phyloP scores from a whole-genome alignment of 345 rosid species.

The Pugionium dolabratum region DNA sequence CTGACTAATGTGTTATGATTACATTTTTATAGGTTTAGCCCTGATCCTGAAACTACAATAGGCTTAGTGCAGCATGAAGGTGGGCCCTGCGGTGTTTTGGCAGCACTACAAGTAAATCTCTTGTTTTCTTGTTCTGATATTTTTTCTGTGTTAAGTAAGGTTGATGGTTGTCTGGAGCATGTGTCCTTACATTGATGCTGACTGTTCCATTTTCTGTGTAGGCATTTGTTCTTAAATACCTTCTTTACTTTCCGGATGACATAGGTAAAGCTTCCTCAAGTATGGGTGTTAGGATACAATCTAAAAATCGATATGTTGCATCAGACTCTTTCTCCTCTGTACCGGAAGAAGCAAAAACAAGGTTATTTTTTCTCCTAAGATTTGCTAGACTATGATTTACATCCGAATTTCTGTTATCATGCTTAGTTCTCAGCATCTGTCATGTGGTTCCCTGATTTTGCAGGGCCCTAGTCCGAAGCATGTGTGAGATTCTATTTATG shows the following conservation, averaged over 20 bases:
- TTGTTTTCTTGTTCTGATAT: constrained; percentile 24
- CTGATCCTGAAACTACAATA: constrained; percentile 94
- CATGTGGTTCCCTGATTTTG: constrained; percentile 6
- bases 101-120: constrained; percentile 82
- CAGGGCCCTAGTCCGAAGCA: constrained; percentile 89
- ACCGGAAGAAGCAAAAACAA: constrained; percentile 67
- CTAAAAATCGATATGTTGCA: constrained; percentile 47
- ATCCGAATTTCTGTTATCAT: constrained; percentile 8
- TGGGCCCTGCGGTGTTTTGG: constrained; percentile 99
- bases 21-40: constrained; percentile 75
- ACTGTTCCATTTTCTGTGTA: constrained; percentile 44
- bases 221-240: constrained; percentile 96
- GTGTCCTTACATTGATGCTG: constrained; percentile 27
- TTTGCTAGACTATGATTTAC: constrained; percentile 15
- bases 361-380: constrained; percentile 51
- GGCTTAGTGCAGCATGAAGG: constrained; percentile 99
- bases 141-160: no score
- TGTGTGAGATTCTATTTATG: constrained; percentile 85
- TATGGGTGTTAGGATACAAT: constrained; percentile 43
- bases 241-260: constrained; percentile 81
- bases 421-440: constrained; percentile 23
- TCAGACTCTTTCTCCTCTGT: constrained; percentile 58
- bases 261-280: constrained; percentile 46
- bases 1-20: constrained; percentile 31
- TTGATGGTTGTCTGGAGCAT: constrained; percentile 14